Evolutionary conservation across 1,139 yeast genomes (phyloP).

Genomic region (Pichia sp.): DNA sequence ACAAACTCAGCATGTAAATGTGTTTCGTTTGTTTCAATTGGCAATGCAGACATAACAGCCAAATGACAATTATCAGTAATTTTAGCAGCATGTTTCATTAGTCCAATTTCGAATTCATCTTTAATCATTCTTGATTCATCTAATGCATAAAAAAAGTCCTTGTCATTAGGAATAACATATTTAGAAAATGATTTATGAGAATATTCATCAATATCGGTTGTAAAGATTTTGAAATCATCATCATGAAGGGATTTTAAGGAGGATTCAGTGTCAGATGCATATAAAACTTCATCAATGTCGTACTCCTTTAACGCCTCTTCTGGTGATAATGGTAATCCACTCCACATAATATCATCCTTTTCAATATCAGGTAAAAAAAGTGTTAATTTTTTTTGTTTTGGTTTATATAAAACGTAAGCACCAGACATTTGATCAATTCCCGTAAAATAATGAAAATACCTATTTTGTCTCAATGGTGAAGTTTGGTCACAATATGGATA

Average conservation of each 20-base stretch:
- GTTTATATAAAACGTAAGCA: conserved; percentile 56
- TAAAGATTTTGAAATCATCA: conserved; percentile 29
- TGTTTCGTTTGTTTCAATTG: conserved; percentile 80
- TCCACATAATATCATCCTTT: conserved; percentile 92
- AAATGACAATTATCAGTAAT: conserved; percentile 84
- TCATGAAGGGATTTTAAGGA: conserved; percentile 1
- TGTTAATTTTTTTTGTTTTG: conserved; percentile 49
- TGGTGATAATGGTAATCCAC: conserved; percentile 73
- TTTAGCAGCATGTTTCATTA: conserved; percentile 72
- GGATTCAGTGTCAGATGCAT: conserved; percentile 38
- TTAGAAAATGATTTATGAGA: conserved; percentile 30
- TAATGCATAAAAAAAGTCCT: conserved; percentile 60
- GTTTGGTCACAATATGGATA: conserved; percentile 79
- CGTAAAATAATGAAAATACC: conserved; percentile 80
- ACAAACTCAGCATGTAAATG: conserved; percentile 94
- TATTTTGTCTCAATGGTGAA: conserved; percentile 76
- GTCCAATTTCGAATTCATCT: conserved; percentile 70
- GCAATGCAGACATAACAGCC: conserved; percentile 89
- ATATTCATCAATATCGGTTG: conserved; percentile 41
- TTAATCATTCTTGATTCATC: conserved; percentile 84
- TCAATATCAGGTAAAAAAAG: conserved; percentile 80
- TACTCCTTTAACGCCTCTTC: conserved; percentile 58
- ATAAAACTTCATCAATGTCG: conserved; percentile 79
- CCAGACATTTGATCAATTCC: conserved; percentile 80
- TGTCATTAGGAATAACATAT: conserved; percentile 37